phyloP scores from a whole-genome alignment of 2,329 filamentous ascomycete genomes.

The Fusarium redolens region DNA sequence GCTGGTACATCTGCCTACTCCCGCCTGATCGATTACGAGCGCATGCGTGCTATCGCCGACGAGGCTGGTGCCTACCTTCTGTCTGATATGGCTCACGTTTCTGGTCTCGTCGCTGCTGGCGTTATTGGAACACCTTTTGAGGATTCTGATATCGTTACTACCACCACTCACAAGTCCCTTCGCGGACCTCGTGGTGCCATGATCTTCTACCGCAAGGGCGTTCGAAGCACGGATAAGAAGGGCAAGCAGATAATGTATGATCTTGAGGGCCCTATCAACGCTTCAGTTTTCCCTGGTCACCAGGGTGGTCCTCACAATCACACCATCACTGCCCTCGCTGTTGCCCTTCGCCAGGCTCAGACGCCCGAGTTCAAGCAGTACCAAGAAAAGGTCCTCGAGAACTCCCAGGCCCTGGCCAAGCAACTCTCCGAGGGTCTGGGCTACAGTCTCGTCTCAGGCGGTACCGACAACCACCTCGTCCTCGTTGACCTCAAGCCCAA shows the following conservation, averaged over 20 bases:
- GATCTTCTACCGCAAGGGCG: slow-evolving; percentile 97
- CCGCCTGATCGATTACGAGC: slow-evolving; percentile 89
- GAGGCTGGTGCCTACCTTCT: slow-evolving; percentile 91
- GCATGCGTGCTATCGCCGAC: slow-evolving; percentile 87
- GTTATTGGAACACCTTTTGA: slow-evolving; percentile 90
- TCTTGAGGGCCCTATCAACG: slow-evolving; percentile 91
- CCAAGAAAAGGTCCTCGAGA: slow-evolving; percentile 85
- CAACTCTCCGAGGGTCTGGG: slow-evolving; percentile 73
- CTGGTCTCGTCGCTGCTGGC: slow-evolving; percentile 87
- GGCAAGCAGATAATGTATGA: slow-evolving; percentile 82
- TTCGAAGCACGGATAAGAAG: slow-evolving; percentile 84
- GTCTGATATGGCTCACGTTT: slow-evolving; percentile 96
- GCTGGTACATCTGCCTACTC: slow-evolving; percentile 95
- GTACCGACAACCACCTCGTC: slow-evolving; percentile 95
- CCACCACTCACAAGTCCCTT: slow-evolving; percentile 97
- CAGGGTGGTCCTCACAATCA: slow-evolving; percentile 98
- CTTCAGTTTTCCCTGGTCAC: slow-evolving; percentile 95
- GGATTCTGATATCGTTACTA: slow-evolving; percentile 91
- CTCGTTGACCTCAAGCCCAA: slow-evolving; percentile 89
- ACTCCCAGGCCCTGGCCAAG: slow-evolving; percentile 85
- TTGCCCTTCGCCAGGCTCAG: slow-evolving; percentile 91
- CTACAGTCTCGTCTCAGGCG: slow-evolving; percentile 89
- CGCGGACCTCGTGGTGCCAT: slow-evolving; percentile 93
- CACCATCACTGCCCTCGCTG: slow-evolving; percentile 93
- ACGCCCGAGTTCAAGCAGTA: slow-evolving; percentile 89